These are phyloP conservation scores for Entonaema liquescens DNA, from an alignment of 495 filamentous ascomycete genomes.

Conservation along the genomic window DNA sequence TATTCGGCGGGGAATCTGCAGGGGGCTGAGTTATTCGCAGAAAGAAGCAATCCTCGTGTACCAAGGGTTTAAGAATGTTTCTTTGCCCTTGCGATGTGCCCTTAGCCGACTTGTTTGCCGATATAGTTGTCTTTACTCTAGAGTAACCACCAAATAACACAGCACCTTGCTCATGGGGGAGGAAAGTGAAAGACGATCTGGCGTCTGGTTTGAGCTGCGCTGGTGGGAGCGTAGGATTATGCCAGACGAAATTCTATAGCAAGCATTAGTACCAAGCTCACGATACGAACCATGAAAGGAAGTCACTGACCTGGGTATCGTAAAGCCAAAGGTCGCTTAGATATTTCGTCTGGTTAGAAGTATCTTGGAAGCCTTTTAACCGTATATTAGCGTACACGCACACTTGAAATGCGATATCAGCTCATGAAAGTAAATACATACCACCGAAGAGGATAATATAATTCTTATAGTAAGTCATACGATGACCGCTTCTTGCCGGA, in stretches of 20 bases:
- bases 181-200: slow-evolving; percentile 85
- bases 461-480: slow-evolving; percentile 92
- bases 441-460: slow-evolving; percentile 54
- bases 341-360: slow-evolving; percentile 91
- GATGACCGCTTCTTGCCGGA: slow-evolving; percentile 89
- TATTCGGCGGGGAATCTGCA: slow-evolving; percentile 65
- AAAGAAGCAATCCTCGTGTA: slow-evolving; percentile 96
- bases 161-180: slow-evolving; percentile 89
- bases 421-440: slow-evolving; percentile 15
- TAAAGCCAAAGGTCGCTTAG: slow-evolving; percentile 73
- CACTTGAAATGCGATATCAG: neutral
- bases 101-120: slow-evolving; percentile 66
- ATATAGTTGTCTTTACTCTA: slow-evolving; percentile 74
- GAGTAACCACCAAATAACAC: slow-evolving; percentile 94
- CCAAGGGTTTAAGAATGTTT: slow-evolving; percentile 79
- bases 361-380: slow-evolving; percentile 92
- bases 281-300: slow-evolving; percentile 42
- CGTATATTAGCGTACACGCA: slow-evolving; percentile 72
- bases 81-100: slow-evolving; percentile 66
- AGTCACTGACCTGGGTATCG: slow-evolving; percentile 54
- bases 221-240: slow-evolving; percentile 72
- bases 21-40: slow-evolving; percentile 79
- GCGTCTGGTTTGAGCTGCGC: slow-evolving; percentile 88
- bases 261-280: slow-evolving; percentile 56
- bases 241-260: slow-evolving; percentile 74